Evolutionary conservation across 805 yeast genomes (phyloP), one percentile per base, ranked within the genome.

Genomic region (Wickerhamomyces ciferrii): DNA sequence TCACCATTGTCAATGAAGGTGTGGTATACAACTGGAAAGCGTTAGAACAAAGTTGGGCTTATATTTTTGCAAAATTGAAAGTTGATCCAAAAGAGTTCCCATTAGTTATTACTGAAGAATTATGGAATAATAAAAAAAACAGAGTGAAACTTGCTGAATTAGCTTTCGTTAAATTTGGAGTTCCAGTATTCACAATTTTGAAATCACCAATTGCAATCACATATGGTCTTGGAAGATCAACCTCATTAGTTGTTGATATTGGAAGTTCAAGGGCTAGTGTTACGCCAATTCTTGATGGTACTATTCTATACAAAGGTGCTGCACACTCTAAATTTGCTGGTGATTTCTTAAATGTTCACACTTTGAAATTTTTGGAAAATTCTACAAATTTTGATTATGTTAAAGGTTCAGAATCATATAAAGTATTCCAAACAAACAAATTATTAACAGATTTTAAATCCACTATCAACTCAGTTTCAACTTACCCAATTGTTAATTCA

Each of bases 281-380:
- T 10, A 84, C 94, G 0, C 95, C 96, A 10, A 76, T 88, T 18
- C 67, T 79, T 50, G 90, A 86, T 56, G 96, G 96, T 35, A 75
- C 78, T 15, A 76, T 88, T 43, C 75, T 84, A 44, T 67, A 74
- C 52, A 84, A 83, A 60, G 85, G 87, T 41, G 73, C 80, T 5
- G 69, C 76, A 49, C 84, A 79, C 62, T 77, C 87, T 15, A 81
- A 79, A 55, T 86, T 76, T 60, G 97, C 91, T 4, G 98, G 97
- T 10, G 92, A 90, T 62, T 91, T 84, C 62, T 63, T 87, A 46
- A 86, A 84, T 61, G 71, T 79, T 43, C 87, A 86, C 65, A 69
- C 82, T 2, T 63, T 76, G 52, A 70, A 77, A 43, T 77, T 67
- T 55, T 72, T 74, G 50, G 65, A 69, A 47, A 53, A 66, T 37